phyloP scores from a whole-genome alignment of 1,284 basidiomycete species.

The Meripilus lineatus region DNA sequence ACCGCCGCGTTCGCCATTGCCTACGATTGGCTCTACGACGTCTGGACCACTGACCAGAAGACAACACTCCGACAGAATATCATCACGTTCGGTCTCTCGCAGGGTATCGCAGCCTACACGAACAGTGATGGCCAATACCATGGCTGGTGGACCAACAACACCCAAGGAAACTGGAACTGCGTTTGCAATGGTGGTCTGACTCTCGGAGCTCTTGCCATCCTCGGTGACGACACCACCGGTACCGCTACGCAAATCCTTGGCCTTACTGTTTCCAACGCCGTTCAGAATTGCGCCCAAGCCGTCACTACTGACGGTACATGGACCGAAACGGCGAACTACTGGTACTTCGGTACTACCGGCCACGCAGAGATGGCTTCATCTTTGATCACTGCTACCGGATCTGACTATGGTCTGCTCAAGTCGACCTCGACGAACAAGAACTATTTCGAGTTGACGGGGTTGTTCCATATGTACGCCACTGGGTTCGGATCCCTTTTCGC shows the following conservation, averaged over 20 bases:
- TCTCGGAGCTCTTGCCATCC: conserved; percentile 86
- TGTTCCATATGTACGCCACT: conserved; percentile 88
- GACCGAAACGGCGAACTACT: conserved; percentile 95
- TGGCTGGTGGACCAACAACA: conserved; percentile 59
- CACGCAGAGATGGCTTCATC: conserved; percentile 90
- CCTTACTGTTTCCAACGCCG: conserved; percentile 71
- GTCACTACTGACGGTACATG: conserved; percentile 82
- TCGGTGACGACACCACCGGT: conserved; percentile 79
- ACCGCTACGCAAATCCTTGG: conserved; percentile 65
- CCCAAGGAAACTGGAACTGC: conserved; percentile 94
- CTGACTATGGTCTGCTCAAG: conserved; percentile 70
- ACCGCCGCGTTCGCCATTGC: conserved; percentile 85
- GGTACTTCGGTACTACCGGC: conserved; percentile 93
- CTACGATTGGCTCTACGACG: conserved; percentile 94
- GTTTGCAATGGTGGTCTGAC: conserved; percentile 93
- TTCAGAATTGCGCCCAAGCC: conserved; percentile 71
- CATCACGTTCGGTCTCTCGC: conserved; percentile 73
- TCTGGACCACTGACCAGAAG: conserved; percentile 76
- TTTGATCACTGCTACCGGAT: conserved; percentile 83
- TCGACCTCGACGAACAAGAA: conserved; percentile 59
- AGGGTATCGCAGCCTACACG: conserved; percentile 52
- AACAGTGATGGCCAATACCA: conserved; percentile 33
- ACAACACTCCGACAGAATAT: conserved; percentile 70
- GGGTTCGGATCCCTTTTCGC: conserved; percentile 88
- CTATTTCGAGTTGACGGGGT: conserved; percentile 67